phyloP scores from a whole-genome alignment of 768 basidiomycete species.

The Dioszegia crocea region DNA sequence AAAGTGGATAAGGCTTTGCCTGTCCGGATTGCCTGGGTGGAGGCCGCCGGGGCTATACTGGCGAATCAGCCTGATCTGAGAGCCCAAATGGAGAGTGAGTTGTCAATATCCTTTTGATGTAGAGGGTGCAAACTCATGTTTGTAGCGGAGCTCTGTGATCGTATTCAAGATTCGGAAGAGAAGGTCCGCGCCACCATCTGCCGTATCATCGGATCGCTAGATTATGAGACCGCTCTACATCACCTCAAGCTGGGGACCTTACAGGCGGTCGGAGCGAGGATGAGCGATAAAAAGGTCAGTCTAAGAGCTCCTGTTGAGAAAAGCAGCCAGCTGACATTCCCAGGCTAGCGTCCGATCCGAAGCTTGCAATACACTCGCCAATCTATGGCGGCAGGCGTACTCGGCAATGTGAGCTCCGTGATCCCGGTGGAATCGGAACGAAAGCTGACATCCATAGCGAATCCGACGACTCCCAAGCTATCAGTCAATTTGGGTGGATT shows the following conservation, averaged over 20 bases:
- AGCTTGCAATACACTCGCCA: constrained; percentile 71
- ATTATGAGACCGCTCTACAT: constrained; percentile 86
- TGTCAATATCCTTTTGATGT: not conserved
- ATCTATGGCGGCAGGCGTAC: constrained; percentile 74
- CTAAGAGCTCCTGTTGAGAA: not conserved
- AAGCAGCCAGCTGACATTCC: not conserved
- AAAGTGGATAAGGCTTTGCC: constrained; percentile 67
- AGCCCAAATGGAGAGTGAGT: constrained; percentile 67
- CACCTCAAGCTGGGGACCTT: constrained; percentile 67
- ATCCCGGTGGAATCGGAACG: no score
- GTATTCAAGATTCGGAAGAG: constrained; percentile 83
- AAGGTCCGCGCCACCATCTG: constrained; percentile 81
- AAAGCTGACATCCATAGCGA: constrained; percentile 58
- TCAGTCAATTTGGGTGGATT: constrained; percentile 87
- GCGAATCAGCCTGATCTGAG: constrained; percentile 64
- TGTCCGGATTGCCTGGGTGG: constrained; percentile 76
- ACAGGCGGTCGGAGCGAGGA: constrained; percentile 63
- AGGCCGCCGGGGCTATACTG: constrained; percentile 62
- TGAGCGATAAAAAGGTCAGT: constrained; percentile 73
- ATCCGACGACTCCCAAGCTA: constrained; percentile 66
- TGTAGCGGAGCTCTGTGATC: constrained; percentile 55
- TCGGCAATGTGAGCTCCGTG: constrained; percentile 71
- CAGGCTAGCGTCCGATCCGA: constrained; percentile 55
- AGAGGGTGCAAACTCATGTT: not conserved
- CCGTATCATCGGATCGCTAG: constrained; percentile 71